Evolutionary conservation across 192 early-diverging fungal genomes (phyloP).

Genomic region (Coemansia sp.): DNA sequence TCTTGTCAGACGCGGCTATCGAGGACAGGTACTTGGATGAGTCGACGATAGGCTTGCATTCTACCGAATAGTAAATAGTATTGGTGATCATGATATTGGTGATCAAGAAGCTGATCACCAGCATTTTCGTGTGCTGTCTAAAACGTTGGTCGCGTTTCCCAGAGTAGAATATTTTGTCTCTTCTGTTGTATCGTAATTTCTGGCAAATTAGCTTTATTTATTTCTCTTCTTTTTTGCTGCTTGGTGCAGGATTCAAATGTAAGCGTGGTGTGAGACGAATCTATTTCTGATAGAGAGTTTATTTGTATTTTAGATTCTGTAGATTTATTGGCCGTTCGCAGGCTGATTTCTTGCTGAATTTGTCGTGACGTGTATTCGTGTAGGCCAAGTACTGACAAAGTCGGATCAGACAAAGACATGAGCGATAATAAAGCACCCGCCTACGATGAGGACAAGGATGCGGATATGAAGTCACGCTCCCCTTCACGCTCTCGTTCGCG

Average conservation of each 20-base stretch:
- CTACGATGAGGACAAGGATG: conserved; percentile 6
- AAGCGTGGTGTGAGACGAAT: background rate
- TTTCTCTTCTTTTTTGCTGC: background rate
- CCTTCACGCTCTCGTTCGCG: conserved; percentile 6
- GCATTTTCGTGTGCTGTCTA: background rate
- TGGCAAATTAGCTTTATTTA: background rate
- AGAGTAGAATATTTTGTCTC: background rate
- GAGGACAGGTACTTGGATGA: conserved; percentile 48
- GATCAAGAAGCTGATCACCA: background rate
- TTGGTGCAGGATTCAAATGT: conserved; percentile 11
- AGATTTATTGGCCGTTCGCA: background rate
- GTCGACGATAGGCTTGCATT: conserved; percentile 44
- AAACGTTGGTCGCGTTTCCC: background rate
- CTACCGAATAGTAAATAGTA: conserved; percentile 29
- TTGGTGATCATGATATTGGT: background rate
- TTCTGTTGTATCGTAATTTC: background rate
- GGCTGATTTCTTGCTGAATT: background rate
- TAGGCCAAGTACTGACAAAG: conserved; percentile 18
- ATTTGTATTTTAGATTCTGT: too few relatives aligned
- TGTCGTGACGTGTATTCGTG: background rate
- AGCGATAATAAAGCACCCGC: conserved; percentile 13
- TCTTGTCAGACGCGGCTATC: conserved; percentile 46
- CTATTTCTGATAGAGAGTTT: background rate
- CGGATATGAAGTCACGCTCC: conserved; percentile 17
- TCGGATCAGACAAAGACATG: conserved; percentile 6